Evolutionary conservation across 805 yeast genomes (phyloP).

Genomic region (Candida berthetii): DNA sequence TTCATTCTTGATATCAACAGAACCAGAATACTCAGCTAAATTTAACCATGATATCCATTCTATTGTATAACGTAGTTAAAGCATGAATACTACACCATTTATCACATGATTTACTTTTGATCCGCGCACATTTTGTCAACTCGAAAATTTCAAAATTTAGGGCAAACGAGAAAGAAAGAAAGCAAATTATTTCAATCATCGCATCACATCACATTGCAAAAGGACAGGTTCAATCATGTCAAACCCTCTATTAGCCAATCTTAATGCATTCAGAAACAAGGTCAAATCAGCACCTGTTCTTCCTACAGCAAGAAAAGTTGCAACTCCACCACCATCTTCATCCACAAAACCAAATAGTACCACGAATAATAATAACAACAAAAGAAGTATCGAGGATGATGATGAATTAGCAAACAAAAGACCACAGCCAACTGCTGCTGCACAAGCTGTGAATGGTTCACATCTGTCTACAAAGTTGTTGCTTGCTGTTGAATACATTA

Average conservation of each 20-base stretch:
- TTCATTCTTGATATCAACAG: no score
- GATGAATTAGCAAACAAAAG: constrained; percentile 19
- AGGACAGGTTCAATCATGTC: constrained; percentile 10
- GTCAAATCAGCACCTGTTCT: constrained; percentile 53
- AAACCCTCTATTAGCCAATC: constrained; percentile 44
- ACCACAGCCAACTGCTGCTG: constrained; percentile 21
- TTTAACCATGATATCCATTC: no score
- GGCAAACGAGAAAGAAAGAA: no score
- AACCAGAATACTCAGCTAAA: no score
- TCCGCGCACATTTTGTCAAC: no score
- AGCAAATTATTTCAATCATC: no score
- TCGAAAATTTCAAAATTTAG: no score
- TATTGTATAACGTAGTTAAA: no score
- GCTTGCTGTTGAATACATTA: constrained; percentile 88
- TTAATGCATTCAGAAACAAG: constrained; percentile 59
- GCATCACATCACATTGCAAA: no score
- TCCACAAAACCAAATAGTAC: constrained; percentile 1
- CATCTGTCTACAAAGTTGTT: constrained; percentile 84
- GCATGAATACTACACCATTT: no score
- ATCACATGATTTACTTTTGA: no score
- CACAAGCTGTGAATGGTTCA: constrained; percentile 21
- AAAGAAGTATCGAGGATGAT: constrained; percentile 17
- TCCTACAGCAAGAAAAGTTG: constrained; percentile 28
- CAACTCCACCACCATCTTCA: constrained; percentile 6
- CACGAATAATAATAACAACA: constrained; percentile 11